Conservation (phyloP, 2,329 filamentous ascomycete species). For the Venturia effusa region DNA sequence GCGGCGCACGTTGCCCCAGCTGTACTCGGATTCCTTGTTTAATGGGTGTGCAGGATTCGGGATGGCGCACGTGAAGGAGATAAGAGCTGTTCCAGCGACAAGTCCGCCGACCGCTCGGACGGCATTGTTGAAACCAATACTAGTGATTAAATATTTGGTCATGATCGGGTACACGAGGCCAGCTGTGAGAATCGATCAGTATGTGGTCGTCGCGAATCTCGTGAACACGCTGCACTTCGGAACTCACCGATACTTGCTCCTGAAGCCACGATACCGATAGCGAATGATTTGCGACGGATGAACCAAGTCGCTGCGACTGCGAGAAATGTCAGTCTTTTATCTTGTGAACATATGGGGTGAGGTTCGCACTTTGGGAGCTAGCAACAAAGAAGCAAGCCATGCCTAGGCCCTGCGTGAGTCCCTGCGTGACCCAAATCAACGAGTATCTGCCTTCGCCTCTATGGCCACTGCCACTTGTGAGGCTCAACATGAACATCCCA, state of each 20-base stretch:
- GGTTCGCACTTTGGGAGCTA: slow-evolving; percentile 37
- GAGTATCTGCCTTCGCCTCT: slow-evolving; percentile 29
- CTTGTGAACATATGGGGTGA: neutral
- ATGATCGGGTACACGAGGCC: slow-evolving; percentile 38
- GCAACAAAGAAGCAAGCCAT: slow-evolving; percentile 44
- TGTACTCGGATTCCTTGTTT: slow-evolving; percentile 25
- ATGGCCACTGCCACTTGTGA: slow-evolving; percentile 24
- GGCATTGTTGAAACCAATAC: slow-evolving; percentile 35
- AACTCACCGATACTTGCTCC: slow-evolving; percentile 34
- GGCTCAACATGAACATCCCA: slow-evolving; percentile 27
- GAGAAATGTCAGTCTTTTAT: slow-evolving; percentile 12
- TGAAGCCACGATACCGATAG: slow-evolving; percentile 39
- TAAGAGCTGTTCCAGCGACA: slow-evolving; percentile 29
- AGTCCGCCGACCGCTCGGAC: slow-evolving; percentile 31
- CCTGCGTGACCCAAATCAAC: slow-evolving; percentile 37
- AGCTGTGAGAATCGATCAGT: slow-evolving; percentile 16
- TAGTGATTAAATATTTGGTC: slow-evolving; percentile 31
- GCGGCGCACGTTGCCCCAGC: slow-evolving; percentile 26
- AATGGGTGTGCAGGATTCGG: slow-evolving; percentile 32
- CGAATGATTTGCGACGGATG: slow-evolving; percentile 33
- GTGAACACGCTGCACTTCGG: neutral
- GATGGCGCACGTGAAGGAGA: slow-evolving; percentile 31
- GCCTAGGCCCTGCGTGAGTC: slow-evolving; percentile 35
- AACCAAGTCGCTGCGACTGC: slow-evolving; percentile 41
- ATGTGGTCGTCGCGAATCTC: neutral